Evolutionary conservation across 2,329 filamentous ascomycete species (phyloP).

Genomic region (Pyricularia sp.): DNA sequence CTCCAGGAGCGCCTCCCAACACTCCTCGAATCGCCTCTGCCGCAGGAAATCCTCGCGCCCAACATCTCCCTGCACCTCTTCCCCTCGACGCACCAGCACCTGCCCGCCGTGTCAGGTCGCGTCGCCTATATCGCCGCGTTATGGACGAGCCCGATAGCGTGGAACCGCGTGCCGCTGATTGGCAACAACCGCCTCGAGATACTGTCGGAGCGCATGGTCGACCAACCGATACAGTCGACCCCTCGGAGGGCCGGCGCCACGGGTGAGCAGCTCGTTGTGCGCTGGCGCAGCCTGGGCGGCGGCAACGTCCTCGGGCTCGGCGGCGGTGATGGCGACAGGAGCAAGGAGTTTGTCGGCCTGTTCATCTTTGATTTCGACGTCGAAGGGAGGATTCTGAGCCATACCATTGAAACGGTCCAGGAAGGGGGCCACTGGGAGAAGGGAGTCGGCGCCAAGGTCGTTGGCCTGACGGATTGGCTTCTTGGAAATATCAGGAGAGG

Average conservation of each 20-base stretch:
- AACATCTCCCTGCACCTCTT: conserved; percentile 64
- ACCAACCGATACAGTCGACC: conserved; percentile 23
- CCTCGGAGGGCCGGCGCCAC: conserved; percentile 36
- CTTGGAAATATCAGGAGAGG: conserved; percentile 60
- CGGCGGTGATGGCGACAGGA: conserved; percentile 39
- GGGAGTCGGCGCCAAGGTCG: conserved; percentile 70
- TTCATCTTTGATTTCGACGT: conserved; percentile 95
- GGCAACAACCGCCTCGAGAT: conserved; percentile 86
- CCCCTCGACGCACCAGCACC: conserved; percentile 71
- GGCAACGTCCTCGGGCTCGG: conserved; percentile 19
- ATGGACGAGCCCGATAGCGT: conserved; percentile 93
- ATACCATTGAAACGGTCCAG: conserved; percentile 91
- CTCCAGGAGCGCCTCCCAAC: conserved; percentile 59
- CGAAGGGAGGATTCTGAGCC: conserved; percentile 72
- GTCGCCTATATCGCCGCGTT: conserved; percentile 88
- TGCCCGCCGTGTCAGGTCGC: conserved; percentile 84
- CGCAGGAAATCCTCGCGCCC: conserved; percentile 68
- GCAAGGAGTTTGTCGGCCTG: conserved; percentile 76
- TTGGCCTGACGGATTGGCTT: conserved; percentile 90
- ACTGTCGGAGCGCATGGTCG: conserved; percentile 78
- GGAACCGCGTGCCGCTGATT: conserved; percentile 85
- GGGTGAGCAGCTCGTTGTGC: conserved; percentile 78
- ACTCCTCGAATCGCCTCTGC: conserved; percentile 55
- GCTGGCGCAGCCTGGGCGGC: conserved; percentile 67
- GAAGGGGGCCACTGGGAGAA: conserved; percentile 75